Base-by-base conservation (phyloP, 2,329 filamentous ascomycete species). In the Colletotrichum scovillei region DNA sequence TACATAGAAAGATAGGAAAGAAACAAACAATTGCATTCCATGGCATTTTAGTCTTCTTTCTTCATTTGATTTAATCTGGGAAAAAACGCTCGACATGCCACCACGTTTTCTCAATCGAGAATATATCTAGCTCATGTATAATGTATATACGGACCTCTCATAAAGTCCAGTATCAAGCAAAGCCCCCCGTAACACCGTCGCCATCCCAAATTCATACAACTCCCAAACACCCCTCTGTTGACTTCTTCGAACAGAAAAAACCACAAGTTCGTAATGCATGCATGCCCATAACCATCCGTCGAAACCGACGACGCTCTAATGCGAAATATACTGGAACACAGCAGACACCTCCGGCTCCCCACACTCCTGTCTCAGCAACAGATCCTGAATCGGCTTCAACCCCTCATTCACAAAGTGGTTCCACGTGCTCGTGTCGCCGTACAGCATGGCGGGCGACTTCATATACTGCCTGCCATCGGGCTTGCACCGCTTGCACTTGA, bases 371-470 rank as follows among this genome's bases (percentile, higher is more conserved):
- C 96, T 89, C 62, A 99, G 85, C 79, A 99, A 80, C 80, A 98
- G 83, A 85, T 99, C 97, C 82, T 99, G 96, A 72, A 99, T 99
- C 73, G 90, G 89, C 75, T 91, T 89, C 79, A 99, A 83, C 0
- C 91, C 92, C 4, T 92, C 90, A 78, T 98, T 98, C 56, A 93
- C 90, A 84, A 98, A 97, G 82, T 99, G 97, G 79, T 99, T 99
- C 97, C 97, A 99, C n/a, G 95, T 96, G 83, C 95, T 98, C 26
- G 97, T 98, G 80, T 99, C 97, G 65, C 97, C 97, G 80, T 99
- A 99, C 73, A 99, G 85, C 92, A 98, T 96, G 1, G 97, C 97
- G 4, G 94, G 94, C 1, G 96, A 95, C 82, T 98, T 98, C 79
- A 98, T 90, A 75, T 90, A 90, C 83, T 99, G 97, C 74, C 89